Percentiles rank a stretch among this genome's conserved stretches.
Evolutionary conservation across 139 green algal genomes (phyloP).

Genomic region (Chlorella sp.): DNA sequence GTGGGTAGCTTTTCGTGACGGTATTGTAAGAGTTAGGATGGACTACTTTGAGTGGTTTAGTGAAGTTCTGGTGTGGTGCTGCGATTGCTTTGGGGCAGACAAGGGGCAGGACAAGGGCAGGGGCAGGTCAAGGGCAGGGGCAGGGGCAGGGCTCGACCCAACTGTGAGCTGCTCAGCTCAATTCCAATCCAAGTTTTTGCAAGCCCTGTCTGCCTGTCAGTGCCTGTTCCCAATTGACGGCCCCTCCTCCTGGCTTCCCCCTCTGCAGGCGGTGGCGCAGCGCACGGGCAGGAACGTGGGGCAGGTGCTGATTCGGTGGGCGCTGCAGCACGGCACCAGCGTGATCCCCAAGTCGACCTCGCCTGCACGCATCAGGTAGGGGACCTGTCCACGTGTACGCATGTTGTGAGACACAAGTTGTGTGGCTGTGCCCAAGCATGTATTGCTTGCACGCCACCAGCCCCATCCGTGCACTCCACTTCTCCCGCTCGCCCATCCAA

Average conservation of each 20-base stretch:
- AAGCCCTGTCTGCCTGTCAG: too few relatives aligned
- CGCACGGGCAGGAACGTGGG: constrained; percentile 67
- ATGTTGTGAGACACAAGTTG: not conserved
- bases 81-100: too few relatives aligned
- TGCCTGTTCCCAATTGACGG: too few relatives aligned
- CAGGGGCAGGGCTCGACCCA: too few relatives aligned
- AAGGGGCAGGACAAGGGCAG: not conserved
- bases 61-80: too few relatives aligned
- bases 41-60: too few relatives aligned
- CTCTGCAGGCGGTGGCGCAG: constrained; percentile 54
- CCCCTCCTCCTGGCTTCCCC: not conserved
- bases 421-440: constrained; percentile 35
- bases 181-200: too few relatives aligned
- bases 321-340: constrained; percentile 85
- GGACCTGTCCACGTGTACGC: not conserved
- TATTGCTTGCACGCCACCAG: not conserved
- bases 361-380: constrained; percentile 74
- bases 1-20: too few relatives aligned
- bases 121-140: not conserved
- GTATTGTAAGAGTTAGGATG: too few relatives aligned
- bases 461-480: too few relatives aligned
- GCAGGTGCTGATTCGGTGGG: constrained; percentile 93
- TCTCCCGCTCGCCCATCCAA: not conserved
- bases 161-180: too few relatives aligned
- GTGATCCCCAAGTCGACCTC: constrained; percentile 91